A percentile compares a stretch with the other conserved stretches of the same genome.
phyloP scores from a whole-genome alignment of 495 filamentous ascomycete genomes.

The Podospora comata region DNA sequence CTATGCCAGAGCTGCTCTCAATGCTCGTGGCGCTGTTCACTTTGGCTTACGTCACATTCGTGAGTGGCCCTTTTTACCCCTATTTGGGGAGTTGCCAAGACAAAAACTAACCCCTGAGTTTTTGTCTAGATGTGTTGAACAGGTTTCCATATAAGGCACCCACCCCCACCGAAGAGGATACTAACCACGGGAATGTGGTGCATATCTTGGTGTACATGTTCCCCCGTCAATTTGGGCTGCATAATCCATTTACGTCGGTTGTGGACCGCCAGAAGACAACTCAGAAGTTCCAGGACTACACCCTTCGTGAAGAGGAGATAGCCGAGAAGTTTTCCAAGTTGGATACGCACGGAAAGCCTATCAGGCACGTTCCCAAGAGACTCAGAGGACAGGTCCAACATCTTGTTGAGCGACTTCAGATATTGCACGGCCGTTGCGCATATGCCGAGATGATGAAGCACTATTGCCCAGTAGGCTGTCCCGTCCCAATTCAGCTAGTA shows the following conservation, averaged over 20 bases:
- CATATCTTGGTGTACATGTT: slow-evolving; percentile 92
- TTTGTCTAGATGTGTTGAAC: slow-evolving; percentile 74
- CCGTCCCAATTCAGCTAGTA: not conserved
- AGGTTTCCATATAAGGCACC: slow-evolving; percentile 53
- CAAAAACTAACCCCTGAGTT: slow-evolving; percentile 8
- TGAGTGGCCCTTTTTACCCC: slow-evolving; percentile 45
- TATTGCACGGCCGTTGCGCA: slow-evolving; percentile 66
- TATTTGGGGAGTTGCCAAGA: not conserved
- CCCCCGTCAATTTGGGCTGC: slow-evolving; percentile 81
- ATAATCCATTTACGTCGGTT: slow-evolving; percentile 81
- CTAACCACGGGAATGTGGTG: slow-evolving; percentile 54
- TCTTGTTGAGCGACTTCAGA: slow-evolving; percentile 66
- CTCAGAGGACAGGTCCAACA: slow-evolving; percentile 59
- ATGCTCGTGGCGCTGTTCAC: slow-evolving; percentile 59
- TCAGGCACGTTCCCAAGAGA: slow-evolving; percentile 65
- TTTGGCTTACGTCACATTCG: slow-evolving; percentile 80
- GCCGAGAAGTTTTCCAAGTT: slow-evolving; percentile 33
- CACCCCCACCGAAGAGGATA: slow-evolving; percentile 14
- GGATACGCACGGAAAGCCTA: slow-evolving; percentile 16
- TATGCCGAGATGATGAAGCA: slow-evolving; percentile 73
- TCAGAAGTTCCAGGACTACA: slow-evolving; percentile 76
- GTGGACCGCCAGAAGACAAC: slow-evolving; percentile 61
- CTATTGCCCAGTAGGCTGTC: slow-evolving; percentile 64
- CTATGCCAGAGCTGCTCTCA: slow-evolving; percentile 71
- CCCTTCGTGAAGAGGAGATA: slow-evolving; percentile 80